Conservation (phyloP, 1,284 basidiomycete species). For the Prillingera fragicola region DNA sequence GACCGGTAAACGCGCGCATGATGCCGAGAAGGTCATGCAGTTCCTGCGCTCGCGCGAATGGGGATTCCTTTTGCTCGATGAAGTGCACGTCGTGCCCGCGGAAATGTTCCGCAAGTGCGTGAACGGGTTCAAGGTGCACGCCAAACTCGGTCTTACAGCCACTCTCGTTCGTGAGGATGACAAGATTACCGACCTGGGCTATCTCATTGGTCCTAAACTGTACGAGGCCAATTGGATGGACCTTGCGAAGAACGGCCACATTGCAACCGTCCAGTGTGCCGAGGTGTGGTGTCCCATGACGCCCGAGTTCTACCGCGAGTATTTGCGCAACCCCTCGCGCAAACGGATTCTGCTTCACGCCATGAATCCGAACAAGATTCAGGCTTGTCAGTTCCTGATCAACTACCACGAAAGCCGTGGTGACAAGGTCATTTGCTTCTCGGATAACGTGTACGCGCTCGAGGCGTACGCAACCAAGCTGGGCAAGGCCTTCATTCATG, state of each 20-base stretch:
- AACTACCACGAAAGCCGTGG: constrained; percentile 96
- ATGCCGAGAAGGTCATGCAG: constrained; percentile 98
- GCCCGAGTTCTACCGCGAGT: constrained; percentile 99
- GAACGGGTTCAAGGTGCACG: constrained; percentile 94
- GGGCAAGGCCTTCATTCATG: constrained; percentile 92
- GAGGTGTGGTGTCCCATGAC: constrained; percentile 99
- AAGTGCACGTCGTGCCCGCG: constrained; percentile 95
- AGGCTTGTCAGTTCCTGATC: constrained; percentile 97
- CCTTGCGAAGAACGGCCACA: constrained; percentile 96
- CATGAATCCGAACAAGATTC: constrained; percentile 99
- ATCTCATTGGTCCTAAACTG: constrained; percentile 97
- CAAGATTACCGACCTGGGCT: constrained; percentile 97
- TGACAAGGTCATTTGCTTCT: constrained; percentile 99
- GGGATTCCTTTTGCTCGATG: constrained; percentile 91
- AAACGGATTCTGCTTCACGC: constrained; percentile 96
- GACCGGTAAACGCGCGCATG: constrained; percentile 89
- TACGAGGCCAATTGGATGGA: constrained; percentile 99
- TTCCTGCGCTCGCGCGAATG: constrained; percentile 91
- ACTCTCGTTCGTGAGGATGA: constrained; percentile 98
- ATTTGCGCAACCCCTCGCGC: constrained; percentile 68
- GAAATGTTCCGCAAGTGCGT: constrained; percentile 95
- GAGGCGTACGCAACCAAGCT: constrained; percentile 96
- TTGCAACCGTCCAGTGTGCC: constrained; percentile 98
- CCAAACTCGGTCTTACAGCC: constrained; percentile 78
- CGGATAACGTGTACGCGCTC: constrained; percentile 94